A percentile compares a stretch with the other conserved stretches of the same genome.
phyloP scores from a whole-genome alignment of 768 basidiomycete genomes.

The Lepiota venenata region DNA sequence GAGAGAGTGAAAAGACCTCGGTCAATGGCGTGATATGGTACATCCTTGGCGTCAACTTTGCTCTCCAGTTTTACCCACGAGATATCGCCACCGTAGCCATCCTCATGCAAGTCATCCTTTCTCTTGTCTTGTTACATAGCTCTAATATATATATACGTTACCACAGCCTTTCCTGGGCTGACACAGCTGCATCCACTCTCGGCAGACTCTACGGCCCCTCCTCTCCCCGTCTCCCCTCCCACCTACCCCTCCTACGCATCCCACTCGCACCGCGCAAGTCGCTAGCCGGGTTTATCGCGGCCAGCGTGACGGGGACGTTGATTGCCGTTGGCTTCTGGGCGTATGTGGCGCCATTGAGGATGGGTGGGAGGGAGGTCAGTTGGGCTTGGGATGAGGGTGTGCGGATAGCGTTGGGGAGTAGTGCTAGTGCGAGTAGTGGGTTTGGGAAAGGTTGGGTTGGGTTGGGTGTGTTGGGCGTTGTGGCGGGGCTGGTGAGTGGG shows the following conservation, averaged over 20 bases:
- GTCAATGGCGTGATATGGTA: conserved; percentile 92
- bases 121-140: background rate
- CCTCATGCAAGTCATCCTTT: conserved; percentile 65
- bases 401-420: conserved; percentile 19
- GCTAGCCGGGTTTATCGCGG: conserved; percentile 80
- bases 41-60: conserved; percentile 80
- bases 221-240: conserved; percentile 50
- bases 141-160: too few relatives aligned
- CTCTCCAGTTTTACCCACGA: conserved; percentile 70
- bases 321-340: conserved; percentile 75
- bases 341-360: conserved; percentile 46
- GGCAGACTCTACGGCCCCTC: conserved; percentile 80
- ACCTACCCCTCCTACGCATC: conserved; percentile 43
- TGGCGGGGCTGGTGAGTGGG: conserved; percentile 77
- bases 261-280: conserved; percentile 83
- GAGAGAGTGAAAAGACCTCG: conserved; percentile 78
- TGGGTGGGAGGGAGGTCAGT: conserved; percentile 30
- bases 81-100: conserved; percentile 90
- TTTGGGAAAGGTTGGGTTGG: conserved; percentile 38
- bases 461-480: conserved; percentile 50
- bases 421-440: conserved; percentile 22
- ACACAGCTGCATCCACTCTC: conserved; percentile 90
- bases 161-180: conserved; percentile 92
- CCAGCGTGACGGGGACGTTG: conserved; percentile 63
- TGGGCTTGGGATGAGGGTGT: conserved; percentile 62